Conservation (phyloP, 305 asterid genomes). For the Ilex paraguariensis region DNA sequence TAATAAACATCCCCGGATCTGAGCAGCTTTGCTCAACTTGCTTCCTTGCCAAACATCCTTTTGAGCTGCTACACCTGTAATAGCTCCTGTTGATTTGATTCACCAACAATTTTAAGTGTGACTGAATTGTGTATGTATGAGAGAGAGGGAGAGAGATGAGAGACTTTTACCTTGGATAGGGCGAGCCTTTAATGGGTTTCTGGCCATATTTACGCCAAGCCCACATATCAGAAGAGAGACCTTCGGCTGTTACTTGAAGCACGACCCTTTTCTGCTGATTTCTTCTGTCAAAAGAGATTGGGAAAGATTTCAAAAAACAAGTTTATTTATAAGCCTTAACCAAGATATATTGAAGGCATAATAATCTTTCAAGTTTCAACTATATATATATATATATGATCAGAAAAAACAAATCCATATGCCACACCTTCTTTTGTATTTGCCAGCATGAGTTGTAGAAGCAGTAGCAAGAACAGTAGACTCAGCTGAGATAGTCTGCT, state of each 20-base stretch:
- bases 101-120: no score
- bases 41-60: constrained; percentile 86
- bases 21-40: constrained; percentile 86
- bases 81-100: constrained; percentile 54
- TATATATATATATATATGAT: no score
- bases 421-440: constrained; percentile 70
- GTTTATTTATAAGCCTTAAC: no score
- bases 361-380: no score
- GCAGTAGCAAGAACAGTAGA: constrained; percentile 17
- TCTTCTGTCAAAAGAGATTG: constrained; percentile 36
- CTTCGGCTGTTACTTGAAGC: constrained; percentile 60
- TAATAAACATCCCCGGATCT: constrained; percentile 48
- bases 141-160: neutral
- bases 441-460: constrained; percentile 36
- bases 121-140: neutral
- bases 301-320: no score
- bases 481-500: constrained; percentile 13
- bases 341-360: no score
- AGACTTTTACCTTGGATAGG: constrained; percentile 61
- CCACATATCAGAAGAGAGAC: constrained; percentile 76
- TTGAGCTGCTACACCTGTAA: constrained; percentile 89
- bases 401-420: neutral
- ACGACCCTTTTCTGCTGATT: constrained; percentile 79
- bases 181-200: constrained; percentile 92
- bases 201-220: constrained; percentile 98